These are phyloP conservation scores for Elsinoe batatas DNA, from an alignment of 2,329 filamentous ascomycete genomes.

Conservation along the genomic window DNA sequence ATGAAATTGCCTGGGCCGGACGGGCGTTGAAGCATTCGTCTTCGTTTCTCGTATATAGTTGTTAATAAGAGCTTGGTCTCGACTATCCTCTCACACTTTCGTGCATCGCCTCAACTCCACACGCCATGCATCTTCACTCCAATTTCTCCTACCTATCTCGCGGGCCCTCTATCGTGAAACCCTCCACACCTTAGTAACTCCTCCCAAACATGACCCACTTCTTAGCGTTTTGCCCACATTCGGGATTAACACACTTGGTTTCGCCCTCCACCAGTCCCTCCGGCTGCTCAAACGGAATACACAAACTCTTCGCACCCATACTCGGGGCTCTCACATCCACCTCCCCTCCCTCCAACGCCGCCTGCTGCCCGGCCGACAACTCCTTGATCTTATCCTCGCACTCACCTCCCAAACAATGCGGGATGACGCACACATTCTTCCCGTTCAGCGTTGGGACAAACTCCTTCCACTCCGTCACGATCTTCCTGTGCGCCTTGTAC, in stretches of 20 bases:
- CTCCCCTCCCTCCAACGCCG: slow-evolving; percentile 50
- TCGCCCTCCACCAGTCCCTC: slow-evolving; percentile 61
- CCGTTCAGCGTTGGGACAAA: slow-evolving; percentile 82
- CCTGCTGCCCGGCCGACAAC: slow-evolving; percentile 60
- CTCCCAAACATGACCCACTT: slow-evolving; percentile 86
- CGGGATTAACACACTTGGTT: slow-evolving; percentile 76
- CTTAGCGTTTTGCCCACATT: slow-evolving; percentile 66
- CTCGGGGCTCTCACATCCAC: slow-evolving; percentile 59
- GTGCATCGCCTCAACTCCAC: background rate
- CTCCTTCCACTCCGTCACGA: slow-evolving; percentile 77
- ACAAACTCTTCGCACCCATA: slow-evolving; percentile 68
- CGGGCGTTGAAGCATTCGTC: background rate
- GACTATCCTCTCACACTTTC: background rate
- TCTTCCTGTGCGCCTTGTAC: slow-evolving; percentile 70
- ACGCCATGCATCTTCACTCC: background rate
- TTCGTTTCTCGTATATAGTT: background rate
- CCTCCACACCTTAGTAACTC: slow-evolving; percentile 28
- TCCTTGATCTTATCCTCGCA: slow-evolving; percentile 97
- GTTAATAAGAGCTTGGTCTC: background rate
- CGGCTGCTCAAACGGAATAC: slow-evolving; percentile 79
- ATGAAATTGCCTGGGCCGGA: no score
- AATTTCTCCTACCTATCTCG: no score
- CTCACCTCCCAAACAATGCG: slow-evolving; percentile 71
- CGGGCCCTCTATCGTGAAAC: no score
- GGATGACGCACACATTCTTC: slow-evolving; percentile 89